These are phyloP conservation scores for Auriscalpium microsporum DNA, from an alignment of 768 basidiomycete genomes.

Conservation along the genomic window DNA sequence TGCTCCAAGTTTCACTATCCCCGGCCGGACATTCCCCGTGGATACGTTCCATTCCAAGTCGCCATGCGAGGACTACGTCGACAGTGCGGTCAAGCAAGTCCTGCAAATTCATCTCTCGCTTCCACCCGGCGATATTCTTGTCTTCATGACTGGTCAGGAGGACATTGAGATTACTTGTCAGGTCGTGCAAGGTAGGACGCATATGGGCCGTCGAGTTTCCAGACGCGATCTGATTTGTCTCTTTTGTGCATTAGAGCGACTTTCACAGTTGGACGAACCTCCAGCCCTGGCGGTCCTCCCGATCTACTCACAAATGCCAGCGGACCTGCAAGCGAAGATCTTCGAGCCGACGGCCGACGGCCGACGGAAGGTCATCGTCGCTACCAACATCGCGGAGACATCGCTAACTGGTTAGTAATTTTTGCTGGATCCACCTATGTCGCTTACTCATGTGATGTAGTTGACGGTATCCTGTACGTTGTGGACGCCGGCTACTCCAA, in stretches of 20 bases:
- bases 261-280: constrained; percentile 88
- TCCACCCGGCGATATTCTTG: constrained; percentile 89
- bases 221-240: not conserved
- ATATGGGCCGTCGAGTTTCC: not conserved
- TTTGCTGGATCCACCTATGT: not conserved
- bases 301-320: constrained; percentile 99
- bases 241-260: constrained; percentile 55
- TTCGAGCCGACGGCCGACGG: constrained; percentile 93
- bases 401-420: constrained; percentile 72
- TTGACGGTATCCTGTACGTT: constrained; percentile 96
- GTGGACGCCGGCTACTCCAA: constrained; percentile 97
- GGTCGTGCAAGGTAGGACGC: constrained; percentile 75
- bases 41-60: constrained; percentile 95
- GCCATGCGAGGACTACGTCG: constrained; percentile 98
- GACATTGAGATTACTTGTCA: constrained; percentile 97
- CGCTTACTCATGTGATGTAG: constrained; percentile 31
- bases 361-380: constrained; percentile 92
- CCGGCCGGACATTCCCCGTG: constrained; percentile 93
- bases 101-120: constrained; percentile 92
- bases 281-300: constrained; percentile 84
- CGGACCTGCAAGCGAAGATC: constrained; percentile 96
- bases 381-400: constrained; percentile 98
- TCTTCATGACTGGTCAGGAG: constrained; percentile 99
- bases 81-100: constrained; percentile 96
- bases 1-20: constrained; percentile 91